Percentiles rank a stretch among this genome's conserved stretches.
Evolutionary conservation across 1,284 basidiomycete genomes (phyloP).

Genomic region (Amylostereum chailletii): DNA sequence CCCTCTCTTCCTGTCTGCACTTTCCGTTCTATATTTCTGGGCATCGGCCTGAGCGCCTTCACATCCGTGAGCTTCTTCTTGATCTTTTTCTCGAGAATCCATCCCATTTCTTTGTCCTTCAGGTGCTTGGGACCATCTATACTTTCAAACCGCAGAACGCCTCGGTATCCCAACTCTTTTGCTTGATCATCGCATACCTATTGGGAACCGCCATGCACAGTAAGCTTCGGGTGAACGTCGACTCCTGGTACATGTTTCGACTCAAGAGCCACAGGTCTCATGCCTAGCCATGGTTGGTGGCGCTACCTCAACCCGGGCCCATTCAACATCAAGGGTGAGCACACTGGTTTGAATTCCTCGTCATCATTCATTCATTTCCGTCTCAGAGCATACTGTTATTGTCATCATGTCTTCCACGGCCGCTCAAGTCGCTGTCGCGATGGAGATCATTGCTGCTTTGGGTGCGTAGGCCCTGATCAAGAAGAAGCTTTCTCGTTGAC

Average conservation of each 20-base stretch:
- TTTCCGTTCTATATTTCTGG: slow-evolving; percentile 49
- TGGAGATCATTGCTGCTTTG: slow-evolving; percentile 59
- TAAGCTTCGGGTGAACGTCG: slow-evolving; percentile 14
- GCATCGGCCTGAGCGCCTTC: slow-evolving; percentile 51
- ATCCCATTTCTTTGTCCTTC: slow-evolving; percentile 3
- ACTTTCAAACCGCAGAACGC: slow-evolving; percentile 59
- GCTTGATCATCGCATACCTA: slow-evolving; percentile 56
- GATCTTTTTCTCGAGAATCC: background rate
- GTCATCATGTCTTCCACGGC: slow-evolving; percentile 65
- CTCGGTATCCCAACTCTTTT: slow-evolving; percentile 40
- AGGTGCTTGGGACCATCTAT: slow-evolving; percentile 46
- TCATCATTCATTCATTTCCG: slow-evolving; percentile 13
- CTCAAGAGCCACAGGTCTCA: slow-evolving; percentile 17
- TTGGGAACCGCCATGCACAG: slow-evolving; percentile 44
- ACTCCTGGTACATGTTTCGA: slow-evolving; percentile 23
- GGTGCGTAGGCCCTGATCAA: slow-evolving; percentile 24
- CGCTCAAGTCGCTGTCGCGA: slow-evolving; percentile 53
- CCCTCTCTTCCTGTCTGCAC: slow-evolving; percentile 49
- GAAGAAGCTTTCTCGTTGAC: background rate
- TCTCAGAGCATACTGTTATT: slow-evolving; percentile 49
- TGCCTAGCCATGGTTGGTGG: slow-evolving; percentile 40
- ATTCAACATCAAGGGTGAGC: slow-evolving; percentile 41
- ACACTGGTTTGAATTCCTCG: slow-evolving; percentile 23
- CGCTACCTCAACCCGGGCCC: slow-evolving; percentile 53
- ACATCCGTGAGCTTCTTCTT: slow-evolving; percentile 32